A percentile compares a stretch with the other conserved stretches of the same genome.
Evolutionary conservation across 129 eudicot genomes (phyloP).

Genomic region (Cynara cardunculus): DNA sequence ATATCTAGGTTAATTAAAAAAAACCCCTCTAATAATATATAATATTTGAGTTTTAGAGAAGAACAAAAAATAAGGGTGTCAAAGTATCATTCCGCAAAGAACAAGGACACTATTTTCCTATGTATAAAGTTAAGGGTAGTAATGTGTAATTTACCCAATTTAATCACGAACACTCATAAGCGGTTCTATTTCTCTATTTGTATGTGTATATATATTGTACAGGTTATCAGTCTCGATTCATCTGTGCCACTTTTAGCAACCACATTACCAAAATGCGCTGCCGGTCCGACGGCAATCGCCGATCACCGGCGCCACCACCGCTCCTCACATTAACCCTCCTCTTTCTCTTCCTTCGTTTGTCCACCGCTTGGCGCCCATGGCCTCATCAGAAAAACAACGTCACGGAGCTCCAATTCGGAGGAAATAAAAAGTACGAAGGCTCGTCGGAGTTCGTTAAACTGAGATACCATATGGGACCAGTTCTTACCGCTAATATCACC

Average conservation of each 20-base stretch:
- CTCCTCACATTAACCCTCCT: slow-evolving; percentile 5
- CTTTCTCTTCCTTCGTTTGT: slow-evolving; percentile 5
- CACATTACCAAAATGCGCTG: slow-evolving; percentile 32
- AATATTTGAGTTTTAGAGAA: neutral
- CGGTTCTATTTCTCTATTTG: neutral
- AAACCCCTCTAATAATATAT: too few species aligned
- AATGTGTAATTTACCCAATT: neutral
- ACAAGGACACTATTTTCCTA: neutral
- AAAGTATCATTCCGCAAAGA: neutral
- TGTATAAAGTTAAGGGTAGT: neutral
- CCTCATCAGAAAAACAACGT: slow-evolving; percentile 36
- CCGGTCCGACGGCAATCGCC: slow-evolving; percentile 17
- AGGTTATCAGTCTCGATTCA: slow-evolving; percentile 3
- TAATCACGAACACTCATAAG: slow-evolving; percentile 15
- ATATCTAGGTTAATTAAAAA: too few species aligned
- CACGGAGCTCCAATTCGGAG: slow-evolving; percentile 42
- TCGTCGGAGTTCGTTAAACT: slow-evolving; percentile 77
- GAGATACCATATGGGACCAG: slow-evolving; percentile 94
- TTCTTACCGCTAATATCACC: slow-evolving; percentile 72
- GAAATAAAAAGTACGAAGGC: slow-evolving; percentile 83
- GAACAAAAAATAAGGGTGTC: neutral
- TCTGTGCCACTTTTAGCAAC: slow-evolving; percentile 16
- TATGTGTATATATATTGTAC: neutral
- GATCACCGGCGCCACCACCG: slow-evolving; percentile 21
- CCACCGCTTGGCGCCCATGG: slow-evolving; percentile 54